Conservation (phyloP, 345 rosid species). For the Rhodomyrtus tomentosa region DNA sequence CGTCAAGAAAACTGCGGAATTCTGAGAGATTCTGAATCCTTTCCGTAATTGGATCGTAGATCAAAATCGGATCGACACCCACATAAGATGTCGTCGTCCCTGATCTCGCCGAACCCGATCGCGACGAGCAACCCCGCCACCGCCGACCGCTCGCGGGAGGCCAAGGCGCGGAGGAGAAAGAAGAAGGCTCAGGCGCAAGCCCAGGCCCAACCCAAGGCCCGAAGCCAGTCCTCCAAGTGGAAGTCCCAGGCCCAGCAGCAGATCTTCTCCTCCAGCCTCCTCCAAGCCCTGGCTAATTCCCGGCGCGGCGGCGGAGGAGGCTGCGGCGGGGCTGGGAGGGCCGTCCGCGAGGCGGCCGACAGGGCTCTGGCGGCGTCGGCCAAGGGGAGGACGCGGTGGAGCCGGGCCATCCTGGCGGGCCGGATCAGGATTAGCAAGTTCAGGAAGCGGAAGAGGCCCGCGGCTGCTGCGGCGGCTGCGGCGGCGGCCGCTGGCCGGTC, state of each 20-base stretch:
- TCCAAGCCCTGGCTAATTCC: conserved; percentile 56
- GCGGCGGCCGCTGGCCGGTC: conserved; percentile 23
- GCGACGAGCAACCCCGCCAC: neutral
- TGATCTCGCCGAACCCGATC: conserved; percentile 26
- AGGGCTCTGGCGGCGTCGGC: conserved; percentile 72
- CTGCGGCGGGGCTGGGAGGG: conserved; percentile 38
- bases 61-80: neutral
- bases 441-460: conserved; percentile 33
- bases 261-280: conserved; percentile 73
- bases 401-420: conserved; percentile 72
- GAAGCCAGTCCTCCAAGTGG: conserved; percentile 39
- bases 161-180: conserved; percentile 48
- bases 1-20: neutral
- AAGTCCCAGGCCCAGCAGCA: conserved; percentile 71
- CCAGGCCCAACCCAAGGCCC: conserved; percentile 1
- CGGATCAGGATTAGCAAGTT: conserved; percentile 65
- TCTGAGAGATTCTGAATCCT: neutral
- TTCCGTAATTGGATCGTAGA: neutral
- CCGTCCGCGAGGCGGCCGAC: conserved; percentile 84
- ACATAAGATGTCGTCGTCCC: conserved; percentile 2
- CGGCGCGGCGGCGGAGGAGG: conserved; percentile 22
- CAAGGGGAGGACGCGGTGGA: conserved; percentile 80
- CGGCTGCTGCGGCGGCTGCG: conserved; percentile 5
- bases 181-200: neutral
- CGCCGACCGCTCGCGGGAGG: conserved; percentile 34